Evolutionary conservation across 106 monocot species (phyloP).

Genomic region (Allium cepa): DNA sequence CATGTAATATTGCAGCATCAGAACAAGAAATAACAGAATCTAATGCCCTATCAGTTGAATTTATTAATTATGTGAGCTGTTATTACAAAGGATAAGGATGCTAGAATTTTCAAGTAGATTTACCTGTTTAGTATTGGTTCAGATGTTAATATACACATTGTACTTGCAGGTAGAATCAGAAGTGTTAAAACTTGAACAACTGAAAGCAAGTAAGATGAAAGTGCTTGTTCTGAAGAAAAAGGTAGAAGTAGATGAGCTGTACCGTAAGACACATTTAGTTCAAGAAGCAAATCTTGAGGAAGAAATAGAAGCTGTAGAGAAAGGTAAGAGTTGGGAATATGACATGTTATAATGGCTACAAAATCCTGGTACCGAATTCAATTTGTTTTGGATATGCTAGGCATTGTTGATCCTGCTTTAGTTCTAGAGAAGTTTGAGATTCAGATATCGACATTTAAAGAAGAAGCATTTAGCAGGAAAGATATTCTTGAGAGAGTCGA

Average conservation of each 20-base stretch:
- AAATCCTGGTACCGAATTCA: no score
- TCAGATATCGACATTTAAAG: constrained; percentile 53
- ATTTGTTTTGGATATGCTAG: constrained; percentile 5
- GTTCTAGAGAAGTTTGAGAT: constrained; percentile 54
- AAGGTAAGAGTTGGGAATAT: constrained; percentile 16
- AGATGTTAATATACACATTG: no score
- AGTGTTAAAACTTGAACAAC: constrained; percentile 44
- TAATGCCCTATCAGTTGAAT: constrained; percentile 38
- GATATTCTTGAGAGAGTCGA: constrained; percentile 75
- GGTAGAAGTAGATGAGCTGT: constrained; percentile 41
- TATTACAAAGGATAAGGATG: no score
- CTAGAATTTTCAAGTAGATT: no score
- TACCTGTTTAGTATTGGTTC: no score
- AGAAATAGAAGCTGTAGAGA: constrained; percentile 30
- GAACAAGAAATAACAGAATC: constrained; percentile 65
- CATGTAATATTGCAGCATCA: constrained; percentile 73
- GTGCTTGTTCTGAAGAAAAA: constrained; percentile 61
- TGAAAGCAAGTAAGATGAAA: constrained; percentile 68
- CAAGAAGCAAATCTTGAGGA: constrained; percentile 13
- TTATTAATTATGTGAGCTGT: constrained; percentile 42
- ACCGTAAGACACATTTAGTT: constrained; percentile 35
- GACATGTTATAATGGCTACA: no score
- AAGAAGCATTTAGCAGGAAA: constrained; percentile 69
- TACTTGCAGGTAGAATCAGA: constrained; percentile 39
- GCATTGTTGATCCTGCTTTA: constrained; percentile 37